Conservation (phyloP, 176 grass and related monocot species). For the Zoysia japonica region DNA sequence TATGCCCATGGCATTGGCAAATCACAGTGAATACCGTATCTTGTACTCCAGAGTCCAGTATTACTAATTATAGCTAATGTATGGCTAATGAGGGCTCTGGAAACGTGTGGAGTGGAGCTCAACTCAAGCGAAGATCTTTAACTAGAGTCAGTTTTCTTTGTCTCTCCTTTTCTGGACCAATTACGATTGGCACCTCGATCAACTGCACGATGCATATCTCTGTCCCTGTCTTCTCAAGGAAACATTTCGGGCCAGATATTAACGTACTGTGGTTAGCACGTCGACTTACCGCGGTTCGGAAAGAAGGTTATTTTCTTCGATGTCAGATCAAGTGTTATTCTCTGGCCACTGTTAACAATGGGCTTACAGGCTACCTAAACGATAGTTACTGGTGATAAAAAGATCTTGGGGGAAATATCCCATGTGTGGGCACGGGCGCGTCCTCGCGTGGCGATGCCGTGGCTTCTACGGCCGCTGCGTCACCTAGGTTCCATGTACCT, state of each 20-base stretch:
- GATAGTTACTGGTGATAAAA: slow-evolving; percentile 9
- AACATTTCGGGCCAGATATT: background rate
- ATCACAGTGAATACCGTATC: background rate
- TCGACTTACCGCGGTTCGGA: background rate
- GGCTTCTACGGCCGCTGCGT: background rate
- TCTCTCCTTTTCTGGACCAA: background rate
- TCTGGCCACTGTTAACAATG: background rate
- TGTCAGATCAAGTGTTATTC: slow-evolving; percentile 20
- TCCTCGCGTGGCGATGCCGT: background rate
- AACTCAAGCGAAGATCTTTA: background rate
- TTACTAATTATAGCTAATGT: background rate
- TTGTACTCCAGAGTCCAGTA: too few species aligned
- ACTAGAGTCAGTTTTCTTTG: background rate
- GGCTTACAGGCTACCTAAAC: slow-evolving; percentile 9
- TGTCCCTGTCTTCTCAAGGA: background rate
- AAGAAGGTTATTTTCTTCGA: background rate
- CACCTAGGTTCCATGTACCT: background rate
- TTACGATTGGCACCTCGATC: background rate
- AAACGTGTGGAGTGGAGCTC: background rate
- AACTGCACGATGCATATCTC: background rate
- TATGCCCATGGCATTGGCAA: too few species aligned
- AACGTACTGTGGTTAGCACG: slow-evolving; percentile 13
- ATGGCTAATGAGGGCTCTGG: too few species aligned
- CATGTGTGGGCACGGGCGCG: background rate
- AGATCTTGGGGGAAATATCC: background rate